Conservation (phyloP, 495 filamentous ascomycete genomes). For the Lentithecium fluviatile region DNA sequence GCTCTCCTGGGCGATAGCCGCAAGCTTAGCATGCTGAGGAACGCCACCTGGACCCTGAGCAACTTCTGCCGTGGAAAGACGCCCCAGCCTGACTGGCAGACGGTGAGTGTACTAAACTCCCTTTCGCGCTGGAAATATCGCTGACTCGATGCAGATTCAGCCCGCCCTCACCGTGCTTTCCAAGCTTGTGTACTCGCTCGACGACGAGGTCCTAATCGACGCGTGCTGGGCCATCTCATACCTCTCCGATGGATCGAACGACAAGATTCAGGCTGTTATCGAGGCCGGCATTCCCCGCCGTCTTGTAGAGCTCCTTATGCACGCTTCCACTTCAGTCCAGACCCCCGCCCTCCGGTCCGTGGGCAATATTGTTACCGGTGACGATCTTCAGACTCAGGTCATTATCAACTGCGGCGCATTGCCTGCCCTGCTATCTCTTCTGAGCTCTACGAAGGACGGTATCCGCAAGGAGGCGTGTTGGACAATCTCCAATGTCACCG, state of each 20-base stretch:
- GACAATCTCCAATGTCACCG: constrained; percentile 99
- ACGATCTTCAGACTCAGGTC: constrained; percentile 98
- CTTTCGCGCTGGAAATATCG: constrained; percentile 21
- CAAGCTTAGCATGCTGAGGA: constrained; percentile 98
- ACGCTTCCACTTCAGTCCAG: constrained; percentile 98
- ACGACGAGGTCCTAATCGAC: constrained; percentile 98
- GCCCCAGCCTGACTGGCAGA: constrained; percentile 97
- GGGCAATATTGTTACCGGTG: constrained; percentile 98
- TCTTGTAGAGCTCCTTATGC: constrained; percentile 95
- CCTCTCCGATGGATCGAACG: constrained; percentile 96
- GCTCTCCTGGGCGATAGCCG: constrained; percentile 91
- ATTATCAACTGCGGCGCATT: constrained; percentile 98
- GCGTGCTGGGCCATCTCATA: constrained; percentile 99
- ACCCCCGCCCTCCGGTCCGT: constrained; percentile 96
- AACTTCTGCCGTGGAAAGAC: constrained; percentile 99
- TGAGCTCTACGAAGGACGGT: constrained; percentile 96
- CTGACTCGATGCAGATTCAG: constrained; percentile 64
- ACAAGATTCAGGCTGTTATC: constrained; percentile 99
- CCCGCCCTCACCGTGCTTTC: constrained; percentile 95
- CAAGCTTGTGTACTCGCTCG: constrained; percentile 96
- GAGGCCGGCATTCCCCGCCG: constrained; percentile 97
- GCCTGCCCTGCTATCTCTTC: constrained; percentile 83
- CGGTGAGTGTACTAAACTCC: constrained; percentile 58
- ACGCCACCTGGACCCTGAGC: constrained; percentile 98
- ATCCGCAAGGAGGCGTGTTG: constrained; percentile 99